phyloP scores from a whole-genome alignment of 2,329 filamentous ascomycete genomes.

The Calonectria leucothoes region DNA sequence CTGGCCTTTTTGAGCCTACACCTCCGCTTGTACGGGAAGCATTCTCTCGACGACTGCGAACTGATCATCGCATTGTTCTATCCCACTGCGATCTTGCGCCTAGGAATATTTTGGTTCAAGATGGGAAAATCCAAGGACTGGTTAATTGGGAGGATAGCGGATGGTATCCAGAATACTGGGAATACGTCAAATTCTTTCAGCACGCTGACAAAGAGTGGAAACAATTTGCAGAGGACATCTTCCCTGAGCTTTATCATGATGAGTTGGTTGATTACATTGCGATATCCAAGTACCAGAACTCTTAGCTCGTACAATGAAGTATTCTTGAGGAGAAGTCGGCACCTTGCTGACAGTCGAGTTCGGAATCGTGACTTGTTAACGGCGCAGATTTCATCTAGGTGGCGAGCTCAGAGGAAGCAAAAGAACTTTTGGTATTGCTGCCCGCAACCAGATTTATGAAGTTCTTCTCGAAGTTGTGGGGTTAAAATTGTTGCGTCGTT shows the following conservation, averaged over 20 bases:
- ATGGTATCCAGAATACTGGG: slow-evolving; percentile 59
- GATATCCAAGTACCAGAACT: slow-evolving; percentile 36
- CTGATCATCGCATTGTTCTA: slow-evolving; percentile 52
- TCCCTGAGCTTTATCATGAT: slow-evolving; percentile 38
- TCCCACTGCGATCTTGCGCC: slow-evolving; percentile 63
- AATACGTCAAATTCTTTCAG: slow-evolving; percentile 49
- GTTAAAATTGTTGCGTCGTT: no score
- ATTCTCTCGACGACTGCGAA: slow-evolving; percentile 36
- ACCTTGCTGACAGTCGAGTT: no score
- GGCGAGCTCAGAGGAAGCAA: neutral
- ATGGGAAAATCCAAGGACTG: slow-evolving; percentile 53
- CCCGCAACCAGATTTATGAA: neutral
- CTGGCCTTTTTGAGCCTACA: slow-evolving; percentile 20
- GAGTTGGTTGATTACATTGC: slow-evolving; percentile 41
- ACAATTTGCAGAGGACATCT: slow-evolving; percentile 38
- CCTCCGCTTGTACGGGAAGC: slow-evolving; percentile 36
- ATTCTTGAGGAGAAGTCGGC: no score
- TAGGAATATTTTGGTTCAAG: slow-evolving; percentile 56
- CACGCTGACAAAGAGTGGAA: slow-evolving; percentile 35
- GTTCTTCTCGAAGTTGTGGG: neutral
- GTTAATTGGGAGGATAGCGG: slow-evolving; percentile 61
- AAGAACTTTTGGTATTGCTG: neutral
- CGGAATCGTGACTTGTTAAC: neutral
- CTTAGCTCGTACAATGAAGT: no score
- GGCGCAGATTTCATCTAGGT: neutral